phyloP scores from a whole-genome alignment of 371 early-diverging fungal species.

The Rhizopus stolonifer region DNA sequence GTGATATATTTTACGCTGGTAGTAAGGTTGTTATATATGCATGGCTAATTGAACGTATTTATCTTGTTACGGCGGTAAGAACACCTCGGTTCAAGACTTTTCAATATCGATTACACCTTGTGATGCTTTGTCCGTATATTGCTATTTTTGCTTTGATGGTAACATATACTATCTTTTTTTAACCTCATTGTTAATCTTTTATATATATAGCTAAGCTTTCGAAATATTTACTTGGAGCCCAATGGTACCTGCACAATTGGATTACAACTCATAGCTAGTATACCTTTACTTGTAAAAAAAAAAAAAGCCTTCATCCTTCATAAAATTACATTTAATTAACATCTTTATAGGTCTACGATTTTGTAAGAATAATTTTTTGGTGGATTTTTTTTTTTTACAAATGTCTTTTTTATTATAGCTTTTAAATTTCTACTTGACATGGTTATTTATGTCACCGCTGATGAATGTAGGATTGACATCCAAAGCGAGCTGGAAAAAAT shows the following conservation, averaged over 20 bases:
- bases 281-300: slow-evolving; percentile 42
- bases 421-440: slow-evolving; percentile 49
- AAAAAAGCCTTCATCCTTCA: too few relatives aligned
- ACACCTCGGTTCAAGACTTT: slow-evolving; percentile 38
- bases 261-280: slow-evolving; percentile 48
- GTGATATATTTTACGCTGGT: slow-evolving; percentile 49
- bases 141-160: slow-evolving; percentile 50
- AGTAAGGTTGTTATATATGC: slow-evolving; percentile 49
- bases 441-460: slow-evolving; percentile 49
- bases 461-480: slow-evolving; percentile 37
- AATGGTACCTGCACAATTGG: slow-evolving; percentile 53
- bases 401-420: too few relatives aligned
- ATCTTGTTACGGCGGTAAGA: slow-evolving; percentile 47
- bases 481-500: slow-evolving; percentile 46
- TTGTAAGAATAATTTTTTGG: slow-evolving; percentile 25
- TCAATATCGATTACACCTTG: slow-evolving; percentile 48
- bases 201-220: slow-evolving; percentile 23
- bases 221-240: slow-evolving; percentile 41
- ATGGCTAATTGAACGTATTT: slow-evolving; percentile 50
- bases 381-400: too few relatives aligned
- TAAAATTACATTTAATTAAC: not conserved
- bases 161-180: not conserved
- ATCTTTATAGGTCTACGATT: slow-evolving; percentile 33
- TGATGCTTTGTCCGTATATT: slow-evolving; percentile 44
- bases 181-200: slow-evolving; percentile 13